Base-by-base conservation (phyloP, 768 basidiomycete species). In the Macrolepiota dolichaula region DNA sequence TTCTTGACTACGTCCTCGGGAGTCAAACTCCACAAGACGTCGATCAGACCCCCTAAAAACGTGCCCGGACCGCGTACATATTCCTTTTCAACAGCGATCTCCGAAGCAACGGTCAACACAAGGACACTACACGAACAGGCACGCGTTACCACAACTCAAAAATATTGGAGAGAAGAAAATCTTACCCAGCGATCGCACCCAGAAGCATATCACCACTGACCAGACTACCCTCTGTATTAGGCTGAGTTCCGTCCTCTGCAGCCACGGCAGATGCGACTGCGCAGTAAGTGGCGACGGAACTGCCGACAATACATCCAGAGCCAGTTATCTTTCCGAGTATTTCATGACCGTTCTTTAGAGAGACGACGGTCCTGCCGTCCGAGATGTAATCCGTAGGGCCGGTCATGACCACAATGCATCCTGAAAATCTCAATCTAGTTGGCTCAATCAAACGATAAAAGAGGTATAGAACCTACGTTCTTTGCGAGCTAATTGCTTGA, bases 251-350 rank as follows among this genome's bases (percentile, higher is more conserved):
- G 73, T 72, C 35, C 72, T 70, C 32, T 81, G 68, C 19, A 69
- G 59, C 52, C 12, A 54, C 17, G 15, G 42, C 40, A 17, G 52
- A 61, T 11, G 87, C 85, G 1, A 84, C 88, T 3, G 88, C 93
- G 70, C 90, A 92, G 73, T 88, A 95, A 15, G 88, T 84, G 0
- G 93, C 90, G 51, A 96, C 82, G 32, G 82, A 78, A 10, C 90
- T 89, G 27, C 90, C 91, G 24, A 85, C 77, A 71, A 96, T 85
- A 68, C 95, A 98, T 3, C 95, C 95, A 25, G 91, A 91, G 0
- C 95, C 96, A 0, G 96, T 97, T 59, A 98, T 94, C 57, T 82
- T 78, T 0, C 86, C 88, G 7, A 97, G 83, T 25, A 89, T 74
- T 15, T 77, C 73, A 67, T 91, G 79, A 0, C 96, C 96, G 67